Conservation (phyloP, 1,284 basidiomycete genomes). For the Papiliotrema fonsecae region DNA sequence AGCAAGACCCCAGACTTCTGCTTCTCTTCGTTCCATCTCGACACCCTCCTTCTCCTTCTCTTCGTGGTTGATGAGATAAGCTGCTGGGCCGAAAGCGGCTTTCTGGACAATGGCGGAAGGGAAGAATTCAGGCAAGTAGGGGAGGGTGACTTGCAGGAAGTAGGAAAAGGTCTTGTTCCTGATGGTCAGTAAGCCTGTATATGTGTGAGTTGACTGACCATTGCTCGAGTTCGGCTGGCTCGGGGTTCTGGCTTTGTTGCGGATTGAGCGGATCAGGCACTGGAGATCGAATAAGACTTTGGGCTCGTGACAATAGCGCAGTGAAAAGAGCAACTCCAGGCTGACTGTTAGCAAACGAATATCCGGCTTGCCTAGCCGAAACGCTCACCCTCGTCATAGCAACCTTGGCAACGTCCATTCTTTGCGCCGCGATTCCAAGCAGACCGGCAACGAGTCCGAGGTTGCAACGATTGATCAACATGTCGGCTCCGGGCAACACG, state of each 20-base stretch:
- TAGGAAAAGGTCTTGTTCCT: slow-evolving; percentile 81
- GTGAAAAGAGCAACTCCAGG: slow-evolving; percentile 91
- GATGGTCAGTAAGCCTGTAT: slow-evolving; percentile 1
- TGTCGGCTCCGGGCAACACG: slow-evolving; percentile 79
- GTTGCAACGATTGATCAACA: slow-evolving; percentile 67
- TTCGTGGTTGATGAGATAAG: slow-evolving; percentile 43
- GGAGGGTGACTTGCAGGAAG: slow-evolving; percentile 71
- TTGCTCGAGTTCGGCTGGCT: slow-evolving; percentile 71
- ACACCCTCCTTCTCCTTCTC: slow-evolving; percentile 63
- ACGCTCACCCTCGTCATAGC: slow-evolving; percentile 63
- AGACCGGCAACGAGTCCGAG: slow-evolving; percentile 82
- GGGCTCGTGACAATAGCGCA: slow-evolving; percentile 84
- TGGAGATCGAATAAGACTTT: slow-evolving; percentile 75
- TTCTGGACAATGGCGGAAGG: slow-evolving; percentile 73
- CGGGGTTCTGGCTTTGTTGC: slow-evolving; percentile 46
- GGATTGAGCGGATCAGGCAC: slow-evolving; percentile 52
- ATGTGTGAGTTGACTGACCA: slow-evolving; percentile 59
- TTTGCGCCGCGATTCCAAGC: slow-evolving; percentile 75
- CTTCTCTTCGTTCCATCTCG: slow-evolving; percentile 47
- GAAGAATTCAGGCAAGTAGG: slow-evolving; percentile 75
- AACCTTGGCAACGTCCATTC: slow-evolving; percentile 68
- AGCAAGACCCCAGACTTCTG: slow-evolving; percentile 47
- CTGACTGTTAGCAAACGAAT: slow-evolving; percentile 52
- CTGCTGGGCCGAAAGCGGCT: slow-evolving; percentile 53
- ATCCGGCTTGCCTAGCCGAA: too few species aligned